Evolutionary conservation across 2,329 filamentous ascomycete species (phyloP).

Genomic region (Phaeosphaeria sp.): DNA sequence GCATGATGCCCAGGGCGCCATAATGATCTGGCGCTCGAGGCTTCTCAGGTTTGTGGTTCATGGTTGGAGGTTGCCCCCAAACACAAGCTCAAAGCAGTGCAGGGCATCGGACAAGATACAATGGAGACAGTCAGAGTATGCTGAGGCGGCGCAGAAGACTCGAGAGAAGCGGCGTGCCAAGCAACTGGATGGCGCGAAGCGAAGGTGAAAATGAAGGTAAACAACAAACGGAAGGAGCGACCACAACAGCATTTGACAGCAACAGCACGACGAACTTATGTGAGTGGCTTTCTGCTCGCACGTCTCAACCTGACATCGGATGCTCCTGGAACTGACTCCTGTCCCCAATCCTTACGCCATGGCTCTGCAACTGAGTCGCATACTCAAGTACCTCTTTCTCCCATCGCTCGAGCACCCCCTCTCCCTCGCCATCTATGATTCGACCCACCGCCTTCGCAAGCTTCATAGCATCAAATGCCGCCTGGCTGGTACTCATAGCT

Average conservation of each 20-base stretch:
- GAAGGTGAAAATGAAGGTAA: too few relatives aligned
- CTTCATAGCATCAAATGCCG: conserved; percentile 50
- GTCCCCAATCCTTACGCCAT: conserved; percentile 21
- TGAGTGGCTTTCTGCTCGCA: too few relatives aligned
- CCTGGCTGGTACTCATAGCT: conserved; percentile 54
- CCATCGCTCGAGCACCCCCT: conserved; percentile 36
- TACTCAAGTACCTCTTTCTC: conserved; percentile 27
- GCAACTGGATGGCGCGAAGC: too few relatives aligned
- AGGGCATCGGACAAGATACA: too few relatives aligned
- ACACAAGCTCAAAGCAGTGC: too few relatives aligned
- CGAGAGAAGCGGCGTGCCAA: too few relatives aligned
- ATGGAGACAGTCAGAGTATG: too few relatives aligned
- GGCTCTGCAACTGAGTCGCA: conserved; percentile 15
- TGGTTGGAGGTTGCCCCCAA: too few relatives aligned
- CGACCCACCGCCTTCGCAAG: conserved; percentile 36
- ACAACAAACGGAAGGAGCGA: too few relatives aligned
- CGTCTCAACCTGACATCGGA: conserved; percentile 9
- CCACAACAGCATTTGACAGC: too few relatives aligned
- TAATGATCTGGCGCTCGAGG: conserved; percentile 1
- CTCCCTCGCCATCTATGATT: conserved; percentile 45
- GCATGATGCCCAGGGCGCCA: not conserved
- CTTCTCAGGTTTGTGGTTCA: not conserved
- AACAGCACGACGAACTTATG: too few relatives aligned
- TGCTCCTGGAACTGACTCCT: conserved; percentile 20
- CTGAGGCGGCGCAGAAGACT: too few relatives aligned